A percentile compares a stretch with the other conserved stretches of the same genome.
Evolutionary conservation across 2,329 filamentous ascomycete genomes (phyloP).

Genomic region (Aspergillus sclerotialis): DNA sequence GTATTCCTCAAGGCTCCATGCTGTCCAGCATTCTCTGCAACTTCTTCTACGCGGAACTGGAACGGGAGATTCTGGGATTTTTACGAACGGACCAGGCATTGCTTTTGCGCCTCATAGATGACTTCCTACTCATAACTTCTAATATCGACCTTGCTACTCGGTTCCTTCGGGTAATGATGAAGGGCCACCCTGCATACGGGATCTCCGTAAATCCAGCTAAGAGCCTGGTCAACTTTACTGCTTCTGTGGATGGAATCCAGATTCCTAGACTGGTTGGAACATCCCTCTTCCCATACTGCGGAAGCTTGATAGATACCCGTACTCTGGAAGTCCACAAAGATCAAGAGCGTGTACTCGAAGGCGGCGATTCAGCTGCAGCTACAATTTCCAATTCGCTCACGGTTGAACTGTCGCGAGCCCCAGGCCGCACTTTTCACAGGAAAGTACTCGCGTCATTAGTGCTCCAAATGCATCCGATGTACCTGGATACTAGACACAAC

Average conservation of each 20-base stretch:
- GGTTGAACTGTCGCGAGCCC: conserved; percentile 64
- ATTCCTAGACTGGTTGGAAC: conserved; percentile 45
- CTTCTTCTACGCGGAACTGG: conserved; percentile 90
- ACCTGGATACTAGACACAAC: conserved; percentile 61
- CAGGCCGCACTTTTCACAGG: conserved; percentile 71
- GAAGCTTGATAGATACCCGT: conserved; percentile 64
- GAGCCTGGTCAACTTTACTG: conserved; percentile 76
- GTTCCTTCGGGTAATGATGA: conserved; percentile 76
- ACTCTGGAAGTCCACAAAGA: conserved; percentile 72
- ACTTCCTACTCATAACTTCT: conserved; percentile 83
- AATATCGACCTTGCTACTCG: conserved; percentile 57
- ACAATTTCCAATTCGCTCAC: conserved; percentile 66
- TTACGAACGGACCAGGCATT: conserved; percentile 54
- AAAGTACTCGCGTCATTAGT: conserved; percentile 73
- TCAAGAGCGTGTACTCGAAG: conserved; percentile 41
- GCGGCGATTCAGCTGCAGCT: conserved; percentile 46
- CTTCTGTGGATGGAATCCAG: conserved; percentile 46
- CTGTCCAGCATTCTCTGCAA: conserved; percentile 84
- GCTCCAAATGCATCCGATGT: conserved; percentile 64
- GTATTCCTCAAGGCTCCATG: conserved; percentile 90
- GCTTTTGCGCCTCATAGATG: conserved; percentile 78
- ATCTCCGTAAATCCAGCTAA: conserved; percentile 70
- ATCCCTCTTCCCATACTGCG: conserved; percentile 75
- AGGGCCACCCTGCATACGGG: conserved; percentile 71
- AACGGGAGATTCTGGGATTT: conserved; percentile 63